Evolutionary conservation across 2,329 filamentous ascomycete genomes (phyloP).

Genomic region (Periconia sp.): DNA sequence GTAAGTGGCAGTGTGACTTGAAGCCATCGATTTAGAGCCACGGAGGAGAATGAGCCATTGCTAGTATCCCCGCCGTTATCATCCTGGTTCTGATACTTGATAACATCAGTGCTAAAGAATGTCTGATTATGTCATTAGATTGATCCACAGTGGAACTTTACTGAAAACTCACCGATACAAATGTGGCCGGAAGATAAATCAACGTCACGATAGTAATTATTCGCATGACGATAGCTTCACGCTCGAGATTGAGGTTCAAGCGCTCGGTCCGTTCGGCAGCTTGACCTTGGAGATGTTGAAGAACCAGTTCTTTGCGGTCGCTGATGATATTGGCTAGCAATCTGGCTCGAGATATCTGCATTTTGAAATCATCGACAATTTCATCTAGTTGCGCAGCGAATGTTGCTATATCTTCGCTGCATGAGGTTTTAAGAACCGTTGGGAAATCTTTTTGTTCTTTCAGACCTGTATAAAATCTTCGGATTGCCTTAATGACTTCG

Average conservation of each 20-base stretch:
- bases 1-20: constrained; percentile 45
- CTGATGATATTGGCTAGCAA: constrained; percentile 37
- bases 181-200: constrained; percentile 29
- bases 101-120: constrained; percentile 45
- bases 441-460: constrained; percentile 18
- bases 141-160: not conserved
- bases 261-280: constrained; percentile 22
- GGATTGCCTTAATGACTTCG: constrained; percentile 34
- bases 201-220: constrained; percentile 29
- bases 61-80: constrained; percentile 7
- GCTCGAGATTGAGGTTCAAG: constrained; percentile 22
- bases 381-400: constrained; percentile 31
- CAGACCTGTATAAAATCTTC: constrained; percentile 20
- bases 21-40: constrained; percentile 40
- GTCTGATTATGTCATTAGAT: constrained; percentile 24
- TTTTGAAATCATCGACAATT: constrained; percentile 40
- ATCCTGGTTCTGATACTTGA: constrained; percentile 38
- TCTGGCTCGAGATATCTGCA: constrained; percentile 40
- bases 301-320: constrained; percentile 37
- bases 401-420: constrained; percentile 10
- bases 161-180: constrained; percentile 24
- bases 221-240: constrained; percentile 28
- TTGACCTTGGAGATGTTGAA: constrained; percentile 29
- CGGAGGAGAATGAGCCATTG: constrained; percentile 21
- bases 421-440: constrained; percentile 4